These are phyloP conservation scores for Euclidium syriacum DNA, from an alignment of 345 rosid genomes.

Conservation along the genomic window DNA sequence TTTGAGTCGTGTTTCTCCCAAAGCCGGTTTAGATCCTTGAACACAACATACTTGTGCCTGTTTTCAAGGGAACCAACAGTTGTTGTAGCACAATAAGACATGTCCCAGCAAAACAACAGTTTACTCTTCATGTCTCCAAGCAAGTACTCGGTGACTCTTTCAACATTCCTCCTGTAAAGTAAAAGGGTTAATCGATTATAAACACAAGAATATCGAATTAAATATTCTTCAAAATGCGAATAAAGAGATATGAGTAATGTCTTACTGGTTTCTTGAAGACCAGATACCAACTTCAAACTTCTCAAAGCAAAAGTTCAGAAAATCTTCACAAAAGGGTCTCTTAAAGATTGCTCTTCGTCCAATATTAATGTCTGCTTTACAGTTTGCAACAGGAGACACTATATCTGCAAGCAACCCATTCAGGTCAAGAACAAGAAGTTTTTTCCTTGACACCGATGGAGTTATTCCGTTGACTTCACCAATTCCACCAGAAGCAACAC, in stretches of 20 bases:
- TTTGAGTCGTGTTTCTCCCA: slow-evolving; percentile 63
- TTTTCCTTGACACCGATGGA: slow-evolving; percentile 26
- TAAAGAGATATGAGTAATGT: not conserved
- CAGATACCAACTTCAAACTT: slow-evolving; percentile 58
- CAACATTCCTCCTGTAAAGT: slow-evolving; percentile 53
- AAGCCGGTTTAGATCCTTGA: slow-evolving; percentile 65
- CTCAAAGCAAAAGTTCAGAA: slow-evolving; percentile 52
- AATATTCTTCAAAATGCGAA: not conserved
- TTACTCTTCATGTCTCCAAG: slow-evolving; percentile 71
- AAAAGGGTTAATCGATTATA: not conserved
- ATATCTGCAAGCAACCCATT: slow-evolving; percentile 84
- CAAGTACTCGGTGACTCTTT: slow-evolving; percentile 48
- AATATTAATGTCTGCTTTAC: slow-evolving; percentile 44
- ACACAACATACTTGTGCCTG: slow-evolving; percentile 58
- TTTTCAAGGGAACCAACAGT: slow-evolving; percentile 55
- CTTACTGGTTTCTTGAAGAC: slow-evolving; percentile 42
- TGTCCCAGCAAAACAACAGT: slow-evolving; percentile 85
- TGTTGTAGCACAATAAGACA: slow-evolving; percentile 58
- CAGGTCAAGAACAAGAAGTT: slow-evolving; percentile 80
- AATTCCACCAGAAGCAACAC: not conserved
- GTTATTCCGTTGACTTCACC: not conserved
- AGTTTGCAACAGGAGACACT: slow-evolving; percentile 39
- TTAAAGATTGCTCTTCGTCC: slow-evolving; percentile 48
- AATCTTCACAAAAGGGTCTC: slow-evolving; percentile 49
- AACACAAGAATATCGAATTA: not conserved